phyloP scores from a whole-genome alignment of 164 flowering plant genomes.

The Annona squamosa region DNA sequence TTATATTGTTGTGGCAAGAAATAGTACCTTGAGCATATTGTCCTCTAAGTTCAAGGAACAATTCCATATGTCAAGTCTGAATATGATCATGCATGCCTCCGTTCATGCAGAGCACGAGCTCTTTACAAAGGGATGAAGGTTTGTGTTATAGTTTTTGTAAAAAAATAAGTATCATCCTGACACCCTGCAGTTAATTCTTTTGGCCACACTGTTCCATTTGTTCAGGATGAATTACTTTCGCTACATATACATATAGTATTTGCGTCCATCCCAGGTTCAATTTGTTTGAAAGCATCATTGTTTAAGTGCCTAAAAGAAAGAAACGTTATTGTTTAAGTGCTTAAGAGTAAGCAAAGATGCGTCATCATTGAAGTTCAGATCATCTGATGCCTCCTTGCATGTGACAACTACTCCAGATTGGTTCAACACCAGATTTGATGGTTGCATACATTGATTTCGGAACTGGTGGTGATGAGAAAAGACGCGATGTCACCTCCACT shows the following conservation, averaged over 20 bases:
- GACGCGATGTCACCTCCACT: slow-evolving; percentile 58
- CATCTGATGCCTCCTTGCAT: neutral
- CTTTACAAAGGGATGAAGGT: slow-evolving; percentile 98
- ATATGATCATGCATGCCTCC: slow-evolving; percentile 92
- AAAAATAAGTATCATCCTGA: neutral
- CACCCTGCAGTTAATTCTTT: neutral
- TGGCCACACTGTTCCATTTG: neutral
- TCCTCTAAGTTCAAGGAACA: slow-evolving; percentile 60
- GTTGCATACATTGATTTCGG: slow-evolving; percentile 89
- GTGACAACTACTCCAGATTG: slow-evolving; percentile 48
- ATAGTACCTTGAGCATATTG: slow-evolving; percentile 41
- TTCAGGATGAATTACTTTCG: neutral
- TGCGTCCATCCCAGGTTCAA: neutral
- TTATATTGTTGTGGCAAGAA: slow-evolving; percentile 59
- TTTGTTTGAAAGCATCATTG: too few species aligned
- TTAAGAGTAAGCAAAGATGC: too few species aligned
- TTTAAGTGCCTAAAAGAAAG: too few species aligned
- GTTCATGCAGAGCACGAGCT: slow-evolving; percentile 89
- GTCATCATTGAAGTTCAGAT: too few species aligned
- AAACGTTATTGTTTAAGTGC: too few species aligned
- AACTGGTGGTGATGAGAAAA: slow-evolving; percentile 94
- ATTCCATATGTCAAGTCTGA: slow-evolving; percentile 54
- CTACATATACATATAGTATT: neutral
- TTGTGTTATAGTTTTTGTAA: slow-evolving; percentile 2
- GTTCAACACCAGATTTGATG: slow-evolving; percentile 85